Conservation (phyloP, 306 rosid species). For the Prosopis cineraria region DNA sequence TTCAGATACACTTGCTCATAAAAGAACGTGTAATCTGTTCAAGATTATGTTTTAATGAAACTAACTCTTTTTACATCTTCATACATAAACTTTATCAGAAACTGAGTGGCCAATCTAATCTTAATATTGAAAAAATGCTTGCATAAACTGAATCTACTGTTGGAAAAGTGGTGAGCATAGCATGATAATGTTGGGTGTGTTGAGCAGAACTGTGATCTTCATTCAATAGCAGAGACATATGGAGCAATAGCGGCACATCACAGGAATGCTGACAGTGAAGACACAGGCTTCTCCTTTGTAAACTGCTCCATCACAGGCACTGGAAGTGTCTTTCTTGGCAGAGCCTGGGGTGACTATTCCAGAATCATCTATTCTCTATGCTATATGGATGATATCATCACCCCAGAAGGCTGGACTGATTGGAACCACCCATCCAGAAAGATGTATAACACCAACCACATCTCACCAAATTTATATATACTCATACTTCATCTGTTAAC, state of each 20-base stretch:
- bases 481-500: neutral
- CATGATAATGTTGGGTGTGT: neutral
- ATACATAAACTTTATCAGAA: no score
- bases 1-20: neutral
- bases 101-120: neutral
- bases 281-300: slow-evolving; percentile 79
- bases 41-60: neutral
- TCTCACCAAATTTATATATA: neutral
- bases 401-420: slow-evolving; percentile 77
- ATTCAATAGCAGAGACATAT: slow-evolving; percentile 56
- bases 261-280: slow-evolving; percentile 51
- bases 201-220: slow-evolving; percentile 65
- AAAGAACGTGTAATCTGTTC: neutral
- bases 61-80: neutral
- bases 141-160: no score
- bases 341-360: slow-evolving; percentile 92
- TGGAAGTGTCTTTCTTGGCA: slow-evolving; percentile 66
- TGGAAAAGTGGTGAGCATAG: no score
- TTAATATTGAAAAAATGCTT: neutral
- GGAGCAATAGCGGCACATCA: slow-evolving; percentile 98
- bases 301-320: slow-evolving; percentile 67
- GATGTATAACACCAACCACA: slow-evolving; percentile 37
- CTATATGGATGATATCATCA: slow-evolving; percentile 55
- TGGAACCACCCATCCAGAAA: slow-evolving; percentile 72
- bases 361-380: slow-evolving; percentile 71